phyloP scores from a whole-genome alignment of 805 yeast species.

The Hanseniaspora occidentalis region DNA sequence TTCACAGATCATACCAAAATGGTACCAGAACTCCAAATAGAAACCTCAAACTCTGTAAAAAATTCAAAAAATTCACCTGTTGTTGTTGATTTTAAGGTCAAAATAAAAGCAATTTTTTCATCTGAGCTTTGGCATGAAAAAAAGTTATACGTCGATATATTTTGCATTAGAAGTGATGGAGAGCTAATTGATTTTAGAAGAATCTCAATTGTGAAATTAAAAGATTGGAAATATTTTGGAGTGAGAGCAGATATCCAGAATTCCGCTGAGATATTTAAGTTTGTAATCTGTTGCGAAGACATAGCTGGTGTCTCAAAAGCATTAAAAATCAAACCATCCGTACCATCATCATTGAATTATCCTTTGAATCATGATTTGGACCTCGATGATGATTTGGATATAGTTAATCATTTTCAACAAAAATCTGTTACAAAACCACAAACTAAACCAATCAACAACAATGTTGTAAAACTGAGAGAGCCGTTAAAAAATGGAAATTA shows the following conservation, averaged over 20 bases:
- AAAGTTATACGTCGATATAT: constrained; percentile 23
- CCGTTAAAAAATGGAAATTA: constrained; percentile 21
- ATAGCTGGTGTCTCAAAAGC: constrained; percentile 19
- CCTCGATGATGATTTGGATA: constrained; percentile 21
- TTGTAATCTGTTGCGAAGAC: constrained; percentile 28
- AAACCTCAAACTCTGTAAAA: neutral
- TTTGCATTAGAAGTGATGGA: constrained; percentile 23
- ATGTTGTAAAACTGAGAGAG: constrained; percentile 6
- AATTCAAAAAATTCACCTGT: neutral
- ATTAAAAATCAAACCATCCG: constrained; percentile 10
- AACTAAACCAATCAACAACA: constrained; percentile 3
- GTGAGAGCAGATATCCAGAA: constrained; percentile 15
- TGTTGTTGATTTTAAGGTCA: constrained; percentile 2
- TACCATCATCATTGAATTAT: constrained; percentile 7
- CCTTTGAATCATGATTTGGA: constrained; percentile 15
- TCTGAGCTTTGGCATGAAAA: constrained; percentile 24
- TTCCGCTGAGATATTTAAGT: constrained; percentile 16
- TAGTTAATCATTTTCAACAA: constrained; percentile 8
- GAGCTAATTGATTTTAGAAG: constrained; percentile 34
- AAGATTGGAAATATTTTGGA: constrained; percentile 17
- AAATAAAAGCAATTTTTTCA: constrained; percentile 10
- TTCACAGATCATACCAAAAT: constrained; percentile 22
- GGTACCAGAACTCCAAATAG: constrained; percentile 28
- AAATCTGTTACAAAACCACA: neutral
- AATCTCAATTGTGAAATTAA: constrained; percentile 19